phyloP scores from a whole-genome alignment of 2,329 filamentous ascomycete genomes.

The Torrubiella hemipterigena region DNA sequence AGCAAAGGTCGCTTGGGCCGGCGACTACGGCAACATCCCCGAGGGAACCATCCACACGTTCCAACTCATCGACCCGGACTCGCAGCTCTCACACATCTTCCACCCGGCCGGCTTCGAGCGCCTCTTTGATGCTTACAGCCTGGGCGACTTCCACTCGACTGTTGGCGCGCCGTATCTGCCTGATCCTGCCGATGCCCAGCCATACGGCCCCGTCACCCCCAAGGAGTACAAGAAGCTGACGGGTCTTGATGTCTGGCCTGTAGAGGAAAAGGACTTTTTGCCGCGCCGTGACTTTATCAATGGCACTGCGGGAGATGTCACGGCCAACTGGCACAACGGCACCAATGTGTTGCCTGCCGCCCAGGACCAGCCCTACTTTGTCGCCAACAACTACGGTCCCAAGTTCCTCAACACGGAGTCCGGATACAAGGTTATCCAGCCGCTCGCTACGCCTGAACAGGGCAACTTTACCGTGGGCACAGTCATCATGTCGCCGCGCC shows the following conservation, averaged over 20 bases:
- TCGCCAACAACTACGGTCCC: conserved; percentile 12
- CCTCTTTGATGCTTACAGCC: conserved; percentile 9
- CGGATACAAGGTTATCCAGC: conserved; percentile 13
- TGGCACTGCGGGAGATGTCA: conserved; percentile 8
- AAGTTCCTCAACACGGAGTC: conserved; percentile 10
- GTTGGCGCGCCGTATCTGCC: conserved; percentile 9
- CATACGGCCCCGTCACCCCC: conserved; percentile 10
- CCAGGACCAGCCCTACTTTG: conserved; percentile 9
- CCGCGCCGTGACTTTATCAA: conserved; percentile 12
- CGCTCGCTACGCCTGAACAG: conserved; percentile 7
- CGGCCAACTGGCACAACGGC: conserved; percentile 11
- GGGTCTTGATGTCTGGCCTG: conserved; percentile 9
- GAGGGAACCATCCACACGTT: conserved; percentile 12
- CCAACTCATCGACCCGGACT: conserved; percentile 11
- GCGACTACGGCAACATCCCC: conserved; percentile 12
- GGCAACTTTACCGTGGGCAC: conserved; percentile 12
- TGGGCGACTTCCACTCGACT: conserved; percentile 6
- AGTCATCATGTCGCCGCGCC: conserved; percentile 9
- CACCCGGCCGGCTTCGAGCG: conserved; percentile 12
- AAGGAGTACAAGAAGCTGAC: conserved; percentile 3
- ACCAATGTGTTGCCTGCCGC: conserved; percentile 7
- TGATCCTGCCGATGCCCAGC: conserved; percentile 6
- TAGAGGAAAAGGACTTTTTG: conserved; percentile 6
- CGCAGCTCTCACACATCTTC: conserved; percentile 11
- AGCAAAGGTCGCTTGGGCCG: conserved; percentile 9